These are phyloP conservation scores for Lasiosphaeria ovina DNA, from an alignment of 495 filamentous ascomycete species.

Conservation along the genomic window DNA sequence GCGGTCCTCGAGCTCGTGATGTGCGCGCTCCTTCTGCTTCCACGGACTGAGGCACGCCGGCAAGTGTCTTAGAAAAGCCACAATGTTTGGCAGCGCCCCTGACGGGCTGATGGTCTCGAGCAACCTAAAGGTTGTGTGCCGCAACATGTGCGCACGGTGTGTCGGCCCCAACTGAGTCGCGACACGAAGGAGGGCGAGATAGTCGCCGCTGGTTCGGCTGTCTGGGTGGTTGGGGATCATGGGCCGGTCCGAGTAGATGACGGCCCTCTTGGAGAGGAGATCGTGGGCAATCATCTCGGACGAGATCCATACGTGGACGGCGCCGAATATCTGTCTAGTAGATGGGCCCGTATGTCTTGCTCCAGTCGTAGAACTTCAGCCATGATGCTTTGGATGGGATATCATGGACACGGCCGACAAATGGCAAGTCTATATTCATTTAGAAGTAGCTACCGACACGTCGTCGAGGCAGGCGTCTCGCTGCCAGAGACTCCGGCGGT, in stretches of 20 bases:
- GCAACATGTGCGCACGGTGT: slow-evolving; percentile 46
- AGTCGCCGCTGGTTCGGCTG: slow-evolving; percentile 55
- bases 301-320: slow-evolving; percentile 58
- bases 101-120: slow-evolving; percentile 57
- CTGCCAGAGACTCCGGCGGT: not conserved
- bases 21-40: slow-evolving; percentile 47
- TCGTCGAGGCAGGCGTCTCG: not conserved
- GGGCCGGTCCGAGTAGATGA: slow-evolving; percentile 63
- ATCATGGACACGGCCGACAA: slow-evolving; percentile 59
- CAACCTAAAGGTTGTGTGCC: slow-evolving; percentile 55
- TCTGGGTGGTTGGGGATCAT: slow-evolving; percentile 52
- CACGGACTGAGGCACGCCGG: slow-evolving; percentile 47
- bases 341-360: slow-evolving; percentile 59
- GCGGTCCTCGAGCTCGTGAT: slow-evolving; percentile 39
- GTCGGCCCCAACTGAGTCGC: slow-evolving; percentile 56
- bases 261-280: slow-evolving; percentile 55
- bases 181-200: slow-evolving; percentile 56
- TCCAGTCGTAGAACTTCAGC: slow-evolving; percentile 63
- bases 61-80: slow-evolving; percentile 45
- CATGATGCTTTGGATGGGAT: slow-evolving; percentile 50
- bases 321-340: slow-evolving; percentile 58
- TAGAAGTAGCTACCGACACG: not conserved
- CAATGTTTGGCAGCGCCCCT: slow-evolving; percentile 52
- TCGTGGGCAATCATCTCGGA: slow-evolving; percentile 57
- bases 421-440: slow-evolving; percentile 39